Evolutionary conservation across 2,329 filamentous ascomycete genomes (phyloP), one percentile per base, ranked within the genome.

Genomic region (Diplodia sapinea): DNA sequence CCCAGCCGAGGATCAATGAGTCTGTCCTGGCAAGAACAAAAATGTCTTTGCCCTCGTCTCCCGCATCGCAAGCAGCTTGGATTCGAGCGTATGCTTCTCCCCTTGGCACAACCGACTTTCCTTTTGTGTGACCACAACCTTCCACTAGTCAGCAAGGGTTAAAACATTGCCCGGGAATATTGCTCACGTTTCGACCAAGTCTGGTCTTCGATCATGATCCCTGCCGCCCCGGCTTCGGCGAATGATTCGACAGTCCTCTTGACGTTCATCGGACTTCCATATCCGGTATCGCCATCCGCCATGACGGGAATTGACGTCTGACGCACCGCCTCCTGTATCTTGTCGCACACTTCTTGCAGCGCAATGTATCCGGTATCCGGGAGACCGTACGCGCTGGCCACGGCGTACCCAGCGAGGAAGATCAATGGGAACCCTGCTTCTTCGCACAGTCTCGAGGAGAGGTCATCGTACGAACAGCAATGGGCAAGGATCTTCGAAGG

Each of bases 291-390:
- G 0, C 81, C 82, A 70, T 84, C 82, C 0, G 77, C 82, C 70
- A 84, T 74, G 26, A 84, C 71, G 0, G 82, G 83, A 0, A 83
- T 67, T 0, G 62, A 77, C 0, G 78, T 77, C 49, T 77, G 77
- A 1, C 81, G 75, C 1, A 74, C 73, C 0, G 74, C 74, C 68
- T 84, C 81, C 64, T 82, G 79, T 55, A 84, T 80, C 70, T 82
- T 82, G 15, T 77, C 75, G 55, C 78, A 81, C 74, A 84, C 79
- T 68, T 84, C 82, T 9, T 77, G 74, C 70, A 84, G 79, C 1
- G 82, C 82, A 65, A 84, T 84, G 61, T 84, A 84, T 1, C 82
- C 82, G 0, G 83, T 82, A 69, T 84, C 82, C 0, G 82, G 82
- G 0, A 84, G 73, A 1, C 80, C 80, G 62, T 79, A 77, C 0